These are phyloP conservation scores for Podospora australis DNA, from an alignment of 495 filamentous ascomycete genomes.

Conservation along the genomic window DNA sequence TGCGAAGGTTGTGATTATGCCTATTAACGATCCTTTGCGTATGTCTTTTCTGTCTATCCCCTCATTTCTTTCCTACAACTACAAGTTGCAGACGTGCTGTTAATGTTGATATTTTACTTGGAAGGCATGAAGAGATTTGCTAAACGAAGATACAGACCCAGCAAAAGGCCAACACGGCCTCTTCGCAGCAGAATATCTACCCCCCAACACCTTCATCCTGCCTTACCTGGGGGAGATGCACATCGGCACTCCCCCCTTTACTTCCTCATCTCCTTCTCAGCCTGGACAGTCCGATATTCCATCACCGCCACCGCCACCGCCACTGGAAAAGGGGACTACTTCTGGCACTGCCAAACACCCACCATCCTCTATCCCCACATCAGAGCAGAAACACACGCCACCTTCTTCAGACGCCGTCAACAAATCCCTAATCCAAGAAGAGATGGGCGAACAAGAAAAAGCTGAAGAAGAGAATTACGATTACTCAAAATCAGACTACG, in stretches of 20 bases:
- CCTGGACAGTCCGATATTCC: no score
- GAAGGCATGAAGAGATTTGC: neutral
- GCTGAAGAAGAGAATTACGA: slow-evolving; percentile 23
- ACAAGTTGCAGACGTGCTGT: neutral
- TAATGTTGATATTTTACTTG: neutral
- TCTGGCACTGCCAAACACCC: no score
- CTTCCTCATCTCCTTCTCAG: neutral
- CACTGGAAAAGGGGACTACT: no score
- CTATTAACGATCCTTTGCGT: slow-evolving; percentile 40
- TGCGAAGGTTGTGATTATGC: slow-evolving; percentile 45
- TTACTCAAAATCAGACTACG: slow-evolving; percentile 55
- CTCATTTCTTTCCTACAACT: neutral
- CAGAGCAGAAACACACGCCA: no score
- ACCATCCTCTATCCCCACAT: no score
- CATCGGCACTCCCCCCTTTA: slow-evolving; percentile 18
- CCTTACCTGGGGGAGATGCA: slow-evolving; percentile 63
- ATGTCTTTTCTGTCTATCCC: neutral
- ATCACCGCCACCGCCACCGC: no score
- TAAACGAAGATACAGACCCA: slow-evolving; percentile 43
- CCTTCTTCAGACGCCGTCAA: no score
- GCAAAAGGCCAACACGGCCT: slow-evolving; percentile 59
- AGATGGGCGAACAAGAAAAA: no score
- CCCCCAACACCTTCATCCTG: slow-evolving; percentile 52
- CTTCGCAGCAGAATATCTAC: slow-evolving; percentile 53
- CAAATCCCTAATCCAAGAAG: no score